Evolutionary conservation across 73 alveolate genomes (phyloP), one percentile per base, ranked within the genome.

Genomic region (Blepharisma stoltei): DNA sequence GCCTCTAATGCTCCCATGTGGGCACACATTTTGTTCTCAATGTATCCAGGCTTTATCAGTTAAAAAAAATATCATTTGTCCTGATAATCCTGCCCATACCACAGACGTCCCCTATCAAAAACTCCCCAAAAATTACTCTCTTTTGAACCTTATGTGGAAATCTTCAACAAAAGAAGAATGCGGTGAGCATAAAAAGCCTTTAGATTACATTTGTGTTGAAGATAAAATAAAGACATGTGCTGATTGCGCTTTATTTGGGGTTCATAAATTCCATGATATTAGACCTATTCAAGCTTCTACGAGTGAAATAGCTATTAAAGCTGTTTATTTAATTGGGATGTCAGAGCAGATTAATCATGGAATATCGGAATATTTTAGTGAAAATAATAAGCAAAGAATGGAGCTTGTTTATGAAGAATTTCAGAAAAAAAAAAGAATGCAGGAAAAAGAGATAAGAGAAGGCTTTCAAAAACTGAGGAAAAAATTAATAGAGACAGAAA

Each of bases 171-270:
- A 21, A 46, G 86, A 78, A 14, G 8, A 65, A 25, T 86, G 90
- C 75, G 41, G 44, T 7, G 73, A 67, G 52, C 94, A 87, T 83
- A 25, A 78, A n/a, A 82, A 86, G 65, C 80, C 78, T 55, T 71
- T 93, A 55, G 98, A 93, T 70, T 88, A 90, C 54, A 88, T 93
- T 27, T 93, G 98, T 69, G 71, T 93, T 0, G 94, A 90, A 68
- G 98, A 93, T 70, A 54, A 84, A 47, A 82, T 84, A 44, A 82
- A 90, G 77, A 93, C 91, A 6, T 93, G 98, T 76, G 85, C 97
- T 6, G 83, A 92, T 77, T 93, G 98, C 67, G 97, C 98, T n/a
- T 78, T 93, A 54, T 93, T 93, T 68, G 98, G 98, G 37, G 67
- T 46, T 11, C 98, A 93, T 89, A 87, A 92, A 82, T 85, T 85